Conservation (phyloP, 2,329 filamentous ascomycete genomes). For the Claviceps sorghi region DNA sequence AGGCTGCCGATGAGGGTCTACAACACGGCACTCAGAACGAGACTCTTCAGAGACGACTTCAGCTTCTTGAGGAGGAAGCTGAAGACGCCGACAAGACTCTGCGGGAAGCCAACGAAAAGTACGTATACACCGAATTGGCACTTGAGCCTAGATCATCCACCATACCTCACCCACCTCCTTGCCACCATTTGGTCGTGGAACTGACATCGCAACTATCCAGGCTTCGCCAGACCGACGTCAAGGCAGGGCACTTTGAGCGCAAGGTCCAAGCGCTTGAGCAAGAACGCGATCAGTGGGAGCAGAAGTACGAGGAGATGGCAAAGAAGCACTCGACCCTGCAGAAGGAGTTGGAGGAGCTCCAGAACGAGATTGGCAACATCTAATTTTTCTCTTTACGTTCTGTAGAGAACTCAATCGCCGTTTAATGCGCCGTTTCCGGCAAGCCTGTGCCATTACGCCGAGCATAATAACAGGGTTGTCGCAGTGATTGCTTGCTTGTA, state of each 20-base stretch:
- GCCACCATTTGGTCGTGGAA: background rate
- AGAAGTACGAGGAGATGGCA: conserved; percentile 94
- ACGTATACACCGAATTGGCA: conserved; percentile 26
- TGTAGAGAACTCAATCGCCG: conserved; percentile 10
- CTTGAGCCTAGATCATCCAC: background rate
- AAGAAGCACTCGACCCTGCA: conserved; percentile 73
- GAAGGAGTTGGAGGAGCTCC: conserved; percentile 86
- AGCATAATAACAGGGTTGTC: background rate
- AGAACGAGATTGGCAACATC: conserved; percentile 84
- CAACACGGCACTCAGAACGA: conserved; percentile 82
- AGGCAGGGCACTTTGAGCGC: conserved; percentile 97
- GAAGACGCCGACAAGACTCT: conserved; percentile 93
- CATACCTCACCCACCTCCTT: background rate
- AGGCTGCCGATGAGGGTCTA: conserved; percentile 66
- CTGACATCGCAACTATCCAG: conserved; percentile 31
- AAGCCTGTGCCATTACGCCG: background rate
- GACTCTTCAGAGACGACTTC: conserved; percentile 76
- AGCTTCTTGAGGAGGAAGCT: conserved; percentile 94
- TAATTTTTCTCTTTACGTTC: conserved; percentile 30
- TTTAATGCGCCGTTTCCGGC: background rate
- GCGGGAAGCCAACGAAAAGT: conserved; percentile 98
- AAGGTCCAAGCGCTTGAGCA: conserved; percentile 95
- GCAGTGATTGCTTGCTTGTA: conserved; percentile 9
- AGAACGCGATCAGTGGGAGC: conserved; percentile 86
- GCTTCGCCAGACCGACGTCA: conserved; percentile 97